These are phyloP conservation scores for Talaromyces sp. DNA, from an alignment of 2,329 filamentous ascomycete species.

Conservation along the genomic window DNA sequence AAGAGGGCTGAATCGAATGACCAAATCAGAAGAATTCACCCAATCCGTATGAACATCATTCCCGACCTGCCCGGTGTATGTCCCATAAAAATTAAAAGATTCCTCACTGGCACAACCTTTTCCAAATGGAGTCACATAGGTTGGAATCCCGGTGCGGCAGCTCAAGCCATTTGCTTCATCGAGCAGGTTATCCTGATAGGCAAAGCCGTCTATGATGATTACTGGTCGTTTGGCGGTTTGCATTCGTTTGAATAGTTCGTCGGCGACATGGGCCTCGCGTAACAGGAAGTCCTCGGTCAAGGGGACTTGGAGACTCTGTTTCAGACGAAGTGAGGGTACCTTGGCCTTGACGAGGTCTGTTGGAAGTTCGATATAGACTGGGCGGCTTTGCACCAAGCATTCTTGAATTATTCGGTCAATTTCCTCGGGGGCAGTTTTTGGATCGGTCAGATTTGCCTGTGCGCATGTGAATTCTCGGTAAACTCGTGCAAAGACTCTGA, in stretches of 20 bases:
- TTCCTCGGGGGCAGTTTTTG: slow-evolving; percentile 58
- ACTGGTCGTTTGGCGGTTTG: neutral
- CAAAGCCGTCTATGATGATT: neutral
- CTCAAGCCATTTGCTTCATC: neutral
- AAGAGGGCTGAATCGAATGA: neutral
- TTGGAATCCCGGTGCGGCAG: neutral
- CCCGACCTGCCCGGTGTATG: neutral
- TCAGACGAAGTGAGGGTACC: slow-evolving; percentile 35
- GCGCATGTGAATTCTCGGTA: slow-evolving; percentile 65
- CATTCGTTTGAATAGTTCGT: neutral
- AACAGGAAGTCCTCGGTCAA: neutral
- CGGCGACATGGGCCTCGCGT: neutral
- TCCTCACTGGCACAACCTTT: neutral
- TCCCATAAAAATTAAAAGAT: neutral
- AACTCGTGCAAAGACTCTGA: slow-evolving; percentile 78
- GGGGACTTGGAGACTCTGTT: neutral
- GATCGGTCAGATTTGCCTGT: slow-evolving; percentile 60
- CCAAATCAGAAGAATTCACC: neutral
- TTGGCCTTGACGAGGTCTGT: slow-evolving; percentile 75
- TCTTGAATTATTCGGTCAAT: slow-evolving; percentile 74
- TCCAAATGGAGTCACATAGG: neutral
- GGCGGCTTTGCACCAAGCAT: slow-evolving; percentile 68
- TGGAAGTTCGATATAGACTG: slow-evolving; percentile 79
- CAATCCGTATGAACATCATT: neutral
- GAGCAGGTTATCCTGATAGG: neutral